A percentile compares a stretch with the other conserved stretches of the same genome.
Conservation (phyloP, 2,329 filamentous ascomycete species). For the Ophiostoma angusticollis region DNA sequence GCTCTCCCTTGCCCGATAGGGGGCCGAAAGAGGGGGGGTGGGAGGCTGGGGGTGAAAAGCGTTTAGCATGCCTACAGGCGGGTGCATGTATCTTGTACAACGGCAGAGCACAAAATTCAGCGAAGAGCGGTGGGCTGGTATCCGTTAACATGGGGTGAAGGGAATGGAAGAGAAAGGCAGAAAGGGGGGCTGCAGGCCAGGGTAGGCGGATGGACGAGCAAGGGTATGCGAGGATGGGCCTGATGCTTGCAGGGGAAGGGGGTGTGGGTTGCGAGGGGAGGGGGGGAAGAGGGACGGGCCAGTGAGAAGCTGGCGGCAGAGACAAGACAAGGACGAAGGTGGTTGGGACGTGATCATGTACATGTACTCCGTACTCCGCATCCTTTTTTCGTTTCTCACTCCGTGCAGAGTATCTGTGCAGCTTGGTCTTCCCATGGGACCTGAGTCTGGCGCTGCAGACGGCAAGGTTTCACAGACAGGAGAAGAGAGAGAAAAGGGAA, state of each 20-base stretch:
- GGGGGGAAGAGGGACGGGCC: slow-evolving; percentile 8
- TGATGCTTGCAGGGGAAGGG: slow-evolving; percentile 11
- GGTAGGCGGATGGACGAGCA: slow-evolving; percentile 6
- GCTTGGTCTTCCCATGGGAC: too few relatives aligned
- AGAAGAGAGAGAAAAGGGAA: slow-evolving; percentile 6
- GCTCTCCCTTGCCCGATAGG: too few relatives aligned
- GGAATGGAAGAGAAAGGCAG: not conserved
- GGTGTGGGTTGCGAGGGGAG: slow-evolving; percentile 6
- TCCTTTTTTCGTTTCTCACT: not conserved
- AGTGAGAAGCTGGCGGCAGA: slow-evolving; percentile 5
- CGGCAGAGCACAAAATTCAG: too few relatives aligned
- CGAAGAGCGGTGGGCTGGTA: slow-evolving; percentile 5
- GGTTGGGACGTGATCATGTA: slow-evolving; percentile 1
- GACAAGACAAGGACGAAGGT: slow-evolving; percentile 4
- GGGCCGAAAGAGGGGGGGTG: slow-evolving; percentile 8
- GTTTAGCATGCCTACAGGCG: too few relatives aligned
- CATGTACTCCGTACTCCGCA: not conserved
- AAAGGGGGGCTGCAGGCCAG: slow-evolving; percentile 4
- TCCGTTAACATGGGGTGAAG: not conserved
- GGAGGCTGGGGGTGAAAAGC: slow-evolving; percentile 6
- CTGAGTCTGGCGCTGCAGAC: slow-evolving; percentile 8
- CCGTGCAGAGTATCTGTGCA: not conserved
- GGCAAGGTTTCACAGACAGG: slow-evolving; percentile 12
- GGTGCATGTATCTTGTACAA: too few relatives aligned
- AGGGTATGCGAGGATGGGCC: slow-evolving; percentile 3